These are phyloP conservation scores for Penicillium canariense DNA, from an alignment of 495 filamentous ascomycete species.

Conservation along the genomic window DNA sequence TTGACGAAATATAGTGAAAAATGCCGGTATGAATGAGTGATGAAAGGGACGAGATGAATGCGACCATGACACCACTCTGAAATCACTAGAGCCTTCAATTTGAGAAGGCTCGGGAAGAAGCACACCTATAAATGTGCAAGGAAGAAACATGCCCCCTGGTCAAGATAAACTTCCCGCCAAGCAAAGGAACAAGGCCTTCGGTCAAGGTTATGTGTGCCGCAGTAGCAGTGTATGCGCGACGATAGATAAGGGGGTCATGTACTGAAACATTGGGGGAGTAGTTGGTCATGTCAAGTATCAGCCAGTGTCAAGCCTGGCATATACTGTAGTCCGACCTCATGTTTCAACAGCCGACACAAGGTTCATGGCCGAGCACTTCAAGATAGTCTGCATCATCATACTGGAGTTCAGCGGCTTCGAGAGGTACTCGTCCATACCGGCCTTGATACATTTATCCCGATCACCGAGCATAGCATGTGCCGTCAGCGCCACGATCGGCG, in stretches of 20 bases:
- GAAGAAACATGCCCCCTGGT: background rate
- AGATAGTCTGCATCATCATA: slow-evolving; percentile 68
- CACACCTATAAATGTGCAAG: too few species aligned
- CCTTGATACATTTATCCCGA: slow-evolving; percentile 68
- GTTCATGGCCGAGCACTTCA: slow-evolving; percentile 48
- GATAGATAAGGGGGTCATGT: background rate
- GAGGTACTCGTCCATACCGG: slow-evolving; percentile 85
- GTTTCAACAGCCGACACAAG: slow-evolving; percentile 4
- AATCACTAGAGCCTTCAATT: too few species aligned
- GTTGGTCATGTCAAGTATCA: too few species aligned
- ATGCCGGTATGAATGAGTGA: too few species aligned
- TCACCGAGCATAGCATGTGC: slow-evolving; percentile 81
- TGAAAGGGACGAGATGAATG: too few species aligned
- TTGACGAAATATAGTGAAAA: too few species aligned
- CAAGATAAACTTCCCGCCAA: background rate
- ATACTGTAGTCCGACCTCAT: background rate
- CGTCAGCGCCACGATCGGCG: slow-evolving; percentile 80
- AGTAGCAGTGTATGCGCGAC: background rate
- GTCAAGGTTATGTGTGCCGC: background rate
- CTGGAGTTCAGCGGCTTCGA: slow-evolving; percentile 71
- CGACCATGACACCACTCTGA: too few species aligned
- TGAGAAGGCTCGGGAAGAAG: too few species aligned
- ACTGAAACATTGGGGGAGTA: too few species aligned
- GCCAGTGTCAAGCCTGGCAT: background rate
- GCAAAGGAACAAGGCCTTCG: background rate